Percentiles rank a stretch among this genome's conserved stretches.
These are phyloP conservation scores for Wickerhamiella kurtzmanii DNA, from an alignment of 805 yeast genomes.

Conservation along the genomic window DNA sequence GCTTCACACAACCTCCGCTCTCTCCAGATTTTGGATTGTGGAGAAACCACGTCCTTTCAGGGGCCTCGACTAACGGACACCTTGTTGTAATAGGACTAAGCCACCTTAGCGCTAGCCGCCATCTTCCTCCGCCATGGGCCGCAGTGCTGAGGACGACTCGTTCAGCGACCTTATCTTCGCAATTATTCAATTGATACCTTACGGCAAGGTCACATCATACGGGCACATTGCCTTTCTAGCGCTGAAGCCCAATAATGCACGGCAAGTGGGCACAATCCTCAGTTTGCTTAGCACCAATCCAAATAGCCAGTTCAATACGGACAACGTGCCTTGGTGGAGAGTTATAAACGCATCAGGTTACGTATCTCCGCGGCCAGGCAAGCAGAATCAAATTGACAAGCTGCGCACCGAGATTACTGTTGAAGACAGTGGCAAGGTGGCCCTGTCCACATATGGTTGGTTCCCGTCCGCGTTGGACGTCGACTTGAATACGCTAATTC, in stretches of 20 bases:
- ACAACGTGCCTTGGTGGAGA: slow-evolving; percentile 68
- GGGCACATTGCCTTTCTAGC: slow-evolving; percentile 61
- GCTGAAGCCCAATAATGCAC: slow-evolving; percentile 48
- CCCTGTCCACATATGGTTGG: slow-evolving; percentile 48
- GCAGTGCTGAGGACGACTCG: slow-evolving; percentile 32
- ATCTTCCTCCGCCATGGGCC: no score
- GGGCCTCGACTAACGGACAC: no score
- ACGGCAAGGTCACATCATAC: slow-evolving; percentile 54
- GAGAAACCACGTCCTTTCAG: no score
- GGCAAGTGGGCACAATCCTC: slow-evolving; percentile 63
- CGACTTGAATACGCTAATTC: background rate
- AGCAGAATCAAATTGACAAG: slow-evolving; percentile 33
- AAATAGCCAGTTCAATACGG: slow-evolving; percentile 21
- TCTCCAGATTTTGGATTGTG: no score
- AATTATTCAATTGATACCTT: slow-evolving; percentile 41
- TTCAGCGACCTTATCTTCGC: slow-evolving; percentile 52
- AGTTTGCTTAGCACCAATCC: slow-evolving; percentile 34
- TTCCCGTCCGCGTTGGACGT: slow-evolving; percentile 34
- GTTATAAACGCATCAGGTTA: slow-evolving; percentile 51
- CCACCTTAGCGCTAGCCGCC: no score
- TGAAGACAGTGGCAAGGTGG: slow-evolving; percentile 27
- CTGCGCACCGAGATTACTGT: slow-evolving; percentile 35
- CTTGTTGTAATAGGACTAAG: no score
- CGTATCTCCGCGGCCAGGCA: slow-evolving; percentile 39
- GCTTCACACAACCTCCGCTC: no score